phyloP scores from a whole-genome alignment of 805 yeast genomes.

The Metschnikowia lunata region DNA sequence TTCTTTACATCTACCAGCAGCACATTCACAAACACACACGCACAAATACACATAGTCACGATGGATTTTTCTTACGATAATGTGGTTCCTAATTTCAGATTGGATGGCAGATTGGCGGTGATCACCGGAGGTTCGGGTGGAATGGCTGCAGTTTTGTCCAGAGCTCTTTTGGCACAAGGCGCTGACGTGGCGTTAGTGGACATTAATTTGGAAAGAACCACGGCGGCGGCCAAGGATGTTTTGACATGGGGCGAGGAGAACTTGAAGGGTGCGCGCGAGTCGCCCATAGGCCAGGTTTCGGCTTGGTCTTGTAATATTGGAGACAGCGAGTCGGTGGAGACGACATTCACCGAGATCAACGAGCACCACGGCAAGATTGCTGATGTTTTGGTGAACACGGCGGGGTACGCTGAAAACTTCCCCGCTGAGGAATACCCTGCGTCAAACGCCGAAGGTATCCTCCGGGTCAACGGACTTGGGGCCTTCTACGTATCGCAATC shows the following conservation, averaged over 20 bases:
- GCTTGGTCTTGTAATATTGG: constrained; percentile 76
- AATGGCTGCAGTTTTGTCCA: constrained; percentile 57
- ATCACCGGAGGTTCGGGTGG: constrained; percentile 85
- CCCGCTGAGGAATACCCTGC: constrained; percentile 77
- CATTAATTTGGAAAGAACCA: constrained; percentile 55
- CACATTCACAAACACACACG: no score
- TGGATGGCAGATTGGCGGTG: constrained; percentile 67
- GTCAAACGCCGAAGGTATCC: constrained; percentile 58
- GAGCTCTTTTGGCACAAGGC: constrained; percentile 71
- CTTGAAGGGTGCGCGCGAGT: constrained; percentile 31
- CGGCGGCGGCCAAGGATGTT: constrained; percentile 50
- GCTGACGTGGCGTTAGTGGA: constrained; percentile 73
- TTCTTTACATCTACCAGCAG: neutral
- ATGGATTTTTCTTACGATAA: constrained; percentile 35
- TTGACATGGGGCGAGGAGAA: constrained; percentile 43
- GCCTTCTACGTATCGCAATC: constrained; percentile 71
- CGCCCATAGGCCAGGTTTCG: constrained; percentile 41
- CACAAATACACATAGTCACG: no score
- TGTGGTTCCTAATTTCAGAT: constrained; percentile 59
- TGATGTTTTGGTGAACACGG: constrained; percentile 66
- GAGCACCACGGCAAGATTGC: constrained; percentile 58
- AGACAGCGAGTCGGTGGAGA: constrained; percentile 55
- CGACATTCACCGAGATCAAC: constrained; percentile 48
- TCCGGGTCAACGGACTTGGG: constrained; percentile 72
- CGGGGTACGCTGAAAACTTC: constrained; percentile 82